A percentile compares a stretch with the other conserved stretches of the same genome.
Evolutionary conservation across 352 stramenopile genomes (phyloP).

Genomic region (Globisporangium orthogonon): DNA sequence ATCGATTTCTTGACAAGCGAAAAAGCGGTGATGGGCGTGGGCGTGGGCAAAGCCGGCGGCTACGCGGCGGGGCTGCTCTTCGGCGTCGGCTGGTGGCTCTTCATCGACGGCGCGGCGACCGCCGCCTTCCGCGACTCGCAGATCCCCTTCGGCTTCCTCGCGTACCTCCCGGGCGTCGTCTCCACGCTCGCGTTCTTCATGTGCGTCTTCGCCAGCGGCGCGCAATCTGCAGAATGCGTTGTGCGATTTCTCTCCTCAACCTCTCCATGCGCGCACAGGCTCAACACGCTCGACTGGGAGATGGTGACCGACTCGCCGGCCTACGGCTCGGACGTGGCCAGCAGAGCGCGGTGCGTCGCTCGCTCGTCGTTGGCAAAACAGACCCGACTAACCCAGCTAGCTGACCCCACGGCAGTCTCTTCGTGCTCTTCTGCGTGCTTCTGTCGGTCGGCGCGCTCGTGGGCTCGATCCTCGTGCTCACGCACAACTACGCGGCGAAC

Average conservation of each 20-base stretch:
- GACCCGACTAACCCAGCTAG: neutral
- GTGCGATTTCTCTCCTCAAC: too few species aligned
- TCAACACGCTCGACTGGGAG: slow-evolving; percentile 63
- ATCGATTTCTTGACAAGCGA: slow-evolving; percentile 3
- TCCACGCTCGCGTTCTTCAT: slow-evolving; percentile 56
- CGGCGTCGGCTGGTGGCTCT: slow-evolving; percentile 51
- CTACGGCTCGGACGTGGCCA: slow-evolving; percentile 42
- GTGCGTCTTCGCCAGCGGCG: slow-evolving; percentile 10
- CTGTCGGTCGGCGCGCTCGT: slow-evolving; percentile 32
- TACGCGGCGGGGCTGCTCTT: slow-evolving; percentile 46
- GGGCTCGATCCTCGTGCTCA: slow-evolving; percentile 50
- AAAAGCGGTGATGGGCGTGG: slow-evolving; percentile 13
- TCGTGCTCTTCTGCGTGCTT: slow-evolving; percentile 47
- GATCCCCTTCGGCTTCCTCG: slow-evolving; percentile 54
- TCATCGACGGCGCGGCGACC: slow-evolving; percentile 43
- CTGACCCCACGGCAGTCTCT: slow-evolving; percentile 9
- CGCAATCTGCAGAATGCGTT: too few species aligned
- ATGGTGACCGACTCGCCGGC: slow-evolving; percentile 45
- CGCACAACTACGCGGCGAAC: slow-evolving; percentile 54
- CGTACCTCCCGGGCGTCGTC: slow-evolving; percentile 48
- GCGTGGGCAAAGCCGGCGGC: slow-evolving; percentile 32
- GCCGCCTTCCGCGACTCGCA: slow-evolving; percentile 35
- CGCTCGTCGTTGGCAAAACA: neutral
- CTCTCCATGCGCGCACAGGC: slow-evolving; percentile 10
- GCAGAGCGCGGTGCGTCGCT: slow-evolving; percentile 25